Evolutionary conservation across 2,329 filamentous ascomycete genomes (phyloP).

Genomic region (Escovopsis sp.): DNA sequence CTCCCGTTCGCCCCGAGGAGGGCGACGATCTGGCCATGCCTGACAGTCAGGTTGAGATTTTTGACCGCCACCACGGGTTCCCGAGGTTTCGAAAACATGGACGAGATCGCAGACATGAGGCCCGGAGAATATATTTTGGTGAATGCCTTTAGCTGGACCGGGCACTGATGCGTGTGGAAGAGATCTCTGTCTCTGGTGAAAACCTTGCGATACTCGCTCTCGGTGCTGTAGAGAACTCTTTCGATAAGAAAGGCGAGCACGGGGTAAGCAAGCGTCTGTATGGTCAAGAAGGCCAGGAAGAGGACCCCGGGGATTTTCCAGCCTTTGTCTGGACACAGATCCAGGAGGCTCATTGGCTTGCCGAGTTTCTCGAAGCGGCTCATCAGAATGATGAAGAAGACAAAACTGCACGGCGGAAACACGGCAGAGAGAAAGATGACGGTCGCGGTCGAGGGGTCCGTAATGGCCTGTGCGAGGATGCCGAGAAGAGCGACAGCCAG

Average conservation of each 20-base stretch:
- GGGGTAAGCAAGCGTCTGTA: constrained; percentile 69
- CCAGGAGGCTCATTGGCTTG: constrained; percentile 43
- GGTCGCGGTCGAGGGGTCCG: constrained; percentile 43
- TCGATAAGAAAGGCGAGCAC: constrained; percentile 63
- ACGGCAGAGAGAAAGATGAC: constrained; percentile 59
- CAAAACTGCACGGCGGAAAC: constrained; percentile 79
- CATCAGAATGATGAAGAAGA: constrained; percentile 62
- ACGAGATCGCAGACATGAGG: constrained; percentile 32
- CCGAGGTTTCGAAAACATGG: constrained; percentile 28
- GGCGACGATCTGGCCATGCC: constrained; percentile 70
- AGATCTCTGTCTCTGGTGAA: constrained; percentile 19
- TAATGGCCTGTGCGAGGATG: constrained; percentile 66
- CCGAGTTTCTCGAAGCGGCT: constrained; percentile 59
- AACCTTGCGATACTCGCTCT: constrained; percentile 44
- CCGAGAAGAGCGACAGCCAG: constrained; percentile 62
- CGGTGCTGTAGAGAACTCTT: constrained; percentile 59
- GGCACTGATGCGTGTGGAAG: constrained; percentile 22
- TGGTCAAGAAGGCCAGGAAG: constrained; percentile 60
- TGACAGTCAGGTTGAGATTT: constrained; percentile 53
- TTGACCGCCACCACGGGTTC: constrained; percentile 68
- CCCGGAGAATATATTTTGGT: constrained; percentile 61
- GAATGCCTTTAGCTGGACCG: constrained; percentile 58
- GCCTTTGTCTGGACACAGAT: constrained; percentile 46
- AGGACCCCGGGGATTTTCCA: constrained; percentile 60
- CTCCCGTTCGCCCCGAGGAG: constrained; percentile 80